phyloP scores from a whole-genome alignment of 805 yeast genomes.

The Saccharomyces paradoxus region DNA sequence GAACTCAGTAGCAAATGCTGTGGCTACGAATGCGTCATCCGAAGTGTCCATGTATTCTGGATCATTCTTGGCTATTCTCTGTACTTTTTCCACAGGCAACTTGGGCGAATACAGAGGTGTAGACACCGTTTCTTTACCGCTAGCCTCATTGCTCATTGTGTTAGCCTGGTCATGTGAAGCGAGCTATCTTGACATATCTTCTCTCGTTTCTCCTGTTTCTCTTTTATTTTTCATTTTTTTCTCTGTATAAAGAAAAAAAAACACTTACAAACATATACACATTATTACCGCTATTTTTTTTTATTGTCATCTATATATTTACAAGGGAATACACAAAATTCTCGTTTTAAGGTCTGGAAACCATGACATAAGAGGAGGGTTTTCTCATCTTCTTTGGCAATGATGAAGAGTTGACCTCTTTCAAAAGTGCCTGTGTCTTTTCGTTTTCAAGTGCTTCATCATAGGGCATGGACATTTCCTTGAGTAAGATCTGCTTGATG shows the following conservation, averaged over 20 bases:
- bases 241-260: not conserved
- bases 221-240: not conserved
- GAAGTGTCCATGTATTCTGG: conserved; percentile 20
- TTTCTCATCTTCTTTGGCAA: not conserved
- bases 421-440: not conserved
- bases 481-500: not conserved
- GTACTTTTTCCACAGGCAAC: conserved; percentile 22
- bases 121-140: not conserved
- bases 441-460: not conserved
- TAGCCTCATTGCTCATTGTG: not conserved
- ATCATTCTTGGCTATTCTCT: conserved; percentile 23
- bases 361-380: not conserved
- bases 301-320: not conserved
- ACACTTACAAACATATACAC: not conserved
- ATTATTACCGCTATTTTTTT: not conserved
- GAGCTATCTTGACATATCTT: not conserved
- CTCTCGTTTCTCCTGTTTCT: not conserved
- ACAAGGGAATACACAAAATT: not conserved
- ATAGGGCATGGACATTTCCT: not conserved
- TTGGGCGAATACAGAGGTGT: not conserved
- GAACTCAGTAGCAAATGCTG: conserved; percentile 23
- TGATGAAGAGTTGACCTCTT: not conserved
- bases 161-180: not conserved
- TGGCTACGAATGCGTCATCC: conserved; percentile 19
- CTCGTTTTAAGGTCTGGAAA: not conserved